Conservation (phyloP, 108 stramenopile genomes). For the Mayamaea pseudoterrestris region DNA sequence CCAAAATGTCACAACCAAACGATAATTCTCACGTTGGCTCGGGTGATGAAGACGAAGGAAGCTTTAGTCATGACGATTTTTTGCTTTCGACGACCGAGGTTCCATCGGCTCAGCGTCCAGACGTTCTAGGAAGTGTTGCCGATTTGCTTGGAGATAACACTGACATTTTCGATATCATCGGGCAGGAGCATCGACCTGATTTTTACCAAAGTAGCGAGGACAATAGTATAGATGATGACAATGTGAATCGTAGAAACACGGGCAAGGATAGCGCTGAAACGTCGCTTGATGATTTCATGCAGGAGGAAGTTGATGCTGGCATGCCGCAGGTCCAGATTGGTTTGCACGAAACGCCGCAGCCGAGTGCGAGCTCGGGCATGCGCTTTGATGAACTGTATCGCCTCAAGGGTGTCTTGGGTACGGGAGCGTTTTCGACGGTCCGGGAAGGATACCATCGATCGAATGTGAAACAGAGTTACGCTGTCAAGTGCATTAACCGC, state of each 20-base stretch:
- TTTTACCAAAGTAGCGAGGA: neutral
- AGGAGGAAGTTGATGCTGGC: too few species aligned
- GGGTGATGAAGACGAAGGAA: neutral
- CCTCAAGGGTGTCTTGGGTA: conserved; percentile 53
- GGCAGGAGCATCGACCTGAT: neutral
- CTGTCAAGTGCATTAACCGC: conserved; percentile 71
- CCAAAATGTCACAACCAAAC: neutral
- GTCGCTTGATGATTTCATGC: too few species aligned
- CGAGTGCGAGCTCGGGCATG: conserved; percentile 34
- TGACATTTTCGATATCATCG: too few species aligned
- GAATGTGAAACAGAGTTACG: conserved; percentile 28
- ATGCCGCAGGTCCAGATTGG: neutral
- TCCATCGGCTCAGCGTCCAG: too few species aligned
- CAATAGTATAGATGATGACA: too few species aligned
- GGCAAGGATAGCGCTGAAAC: too few species aligned
- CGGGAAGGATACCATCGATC: conserved; percentile 45
- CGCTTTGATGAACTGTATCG: conserved; percentile 57
- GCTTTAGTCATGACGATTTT: too few species aligned
- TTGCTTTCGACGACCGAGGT: too few species aligned
- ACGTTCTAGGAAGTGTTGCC: too few species aligned
- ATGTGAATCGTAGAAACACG: too few species aligned
- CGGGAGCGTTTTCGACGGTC: conserved; percentile 78
- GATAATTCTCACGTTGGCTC: neutral
- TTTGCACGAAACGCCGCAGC: conserved; percentile 11
- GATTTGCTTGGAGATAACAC: too few species aligned